A percentile compares a stretch with the other conserved stretches of the same genome.
These are phyloP conservation scores for Nidularia pulvinata DNA, from an alignment of 768 basidiomycete genomes.

Conservation along the genomic window DNA sequence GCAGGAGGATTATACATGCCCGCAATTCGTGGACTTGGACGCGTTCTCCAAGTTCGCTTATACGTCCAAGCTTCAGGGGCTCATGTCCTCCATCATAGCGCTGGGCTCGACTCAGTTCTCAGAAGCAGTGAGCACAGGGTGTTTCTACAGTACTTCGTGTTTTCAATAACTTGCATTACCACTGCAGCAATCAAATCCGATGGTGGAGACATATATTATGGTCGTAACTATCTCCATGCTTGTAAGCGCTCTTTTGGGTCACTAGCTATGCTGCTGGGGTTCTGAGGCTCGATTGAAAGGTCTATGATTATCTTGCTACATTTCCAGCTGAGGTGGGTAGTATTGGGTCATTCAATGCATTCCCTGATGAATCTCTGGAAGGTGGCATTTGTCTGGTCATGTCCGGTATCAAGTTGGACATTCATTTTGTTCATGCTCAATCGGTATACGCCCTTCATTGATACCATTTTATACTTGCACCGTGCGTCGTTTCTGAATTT, in stretches of 20 bases:
- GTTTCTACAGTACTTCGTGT: no score
- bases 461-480: not conserved
- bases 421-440: not conserved
- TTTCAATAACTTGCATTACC: not conserved
- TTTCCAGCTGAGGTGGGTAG: not conserved
- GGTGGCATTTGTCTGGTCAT: not conserved
- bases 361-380: not conserved
- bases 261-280: not conserved
- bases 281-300: not conserved
- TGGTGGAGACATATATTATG: not conserved
- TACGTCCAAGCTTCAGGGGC: no score
- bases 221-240: not conserved
- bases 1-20: no score
- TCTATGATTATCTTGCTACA: not conserved
- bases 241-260: not conserved
- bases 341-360: not conserved
- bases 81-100: no score
- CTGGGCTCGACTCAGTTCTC: no score
- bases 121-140: no score
- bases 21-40: no score
- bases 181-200: not conserved
- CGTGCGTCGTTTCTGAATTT: not conserved
- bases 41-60: no score
- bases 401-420: not conserved
- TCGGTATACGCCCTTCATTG: not conserved